Percentiles rank a stretch among this genome's conserved stretches.
Conservation (phyloP, 768 basidiomycete genomes). For the Mycena olivaceomarginata region DNA sequence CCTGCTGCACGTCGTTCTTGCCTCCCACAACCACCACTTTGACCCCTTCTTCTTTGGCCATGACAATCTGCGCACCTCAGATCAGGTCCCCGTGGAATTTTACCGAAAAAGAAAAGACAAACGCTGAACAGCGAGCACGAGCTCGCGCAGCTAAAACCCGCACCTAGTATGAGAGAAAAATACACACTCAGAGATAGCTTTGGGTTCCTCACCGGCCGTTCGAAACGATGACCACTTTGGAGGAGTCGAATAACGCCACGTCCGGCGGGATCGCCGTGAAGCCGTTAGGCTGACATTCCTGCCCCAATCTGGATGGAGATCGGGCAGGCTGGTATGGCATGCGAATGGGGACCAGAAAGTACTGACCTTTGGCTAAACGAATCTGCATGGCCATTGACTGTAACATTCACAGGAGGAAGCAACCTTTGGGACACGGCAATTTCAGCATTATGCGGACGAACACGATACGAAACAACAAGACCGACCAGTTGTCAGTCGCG, state of each 20-base stretch:
- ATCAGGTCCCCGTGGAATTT: background rate
- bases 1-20: constrained; percentile 65
- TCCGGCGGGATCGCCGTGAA: constrained; percentile 59
- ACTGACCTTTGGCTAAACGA: constrained; percentile 70
- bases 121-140: constrained; percentile 69
- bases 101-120: constrained; percentile 19
- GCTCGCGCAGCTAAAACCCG: constrained; percentile 60
- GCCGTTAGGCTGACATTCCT: constrained; percentile 63
- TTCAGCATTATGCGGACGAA: background rate
- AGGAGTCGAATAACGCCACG: constrained; percentile 68
- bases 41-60: constrained; percentile 75
- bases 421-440: constrained; percentile 46
- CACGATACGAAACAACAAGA: background rate
- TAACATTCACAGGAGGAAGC: constrained; percentile 59
- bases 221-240: constrained; percentile 70
- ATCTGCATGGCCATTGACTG: constrained; percentile 70
- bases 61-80: constrained; percentile 66
- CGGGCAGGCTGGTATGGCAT: background rate
- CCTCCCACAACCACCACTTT: constrained; percentile 75
- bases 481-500: constrained; percentile 62
- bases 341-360: background rate
- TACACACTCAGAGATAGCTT: background rate
- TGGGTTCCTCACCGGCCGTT: constrained; percentile 63
- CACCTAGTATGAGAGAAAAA: background rate
- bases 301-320: constrained; percentile 58